These are phyloP conservation scores for Fusarium ambrosium DNA, from an alignment of 2,329 filamentous ascomycete genomes.

Conservation along the genomic window DNA sequence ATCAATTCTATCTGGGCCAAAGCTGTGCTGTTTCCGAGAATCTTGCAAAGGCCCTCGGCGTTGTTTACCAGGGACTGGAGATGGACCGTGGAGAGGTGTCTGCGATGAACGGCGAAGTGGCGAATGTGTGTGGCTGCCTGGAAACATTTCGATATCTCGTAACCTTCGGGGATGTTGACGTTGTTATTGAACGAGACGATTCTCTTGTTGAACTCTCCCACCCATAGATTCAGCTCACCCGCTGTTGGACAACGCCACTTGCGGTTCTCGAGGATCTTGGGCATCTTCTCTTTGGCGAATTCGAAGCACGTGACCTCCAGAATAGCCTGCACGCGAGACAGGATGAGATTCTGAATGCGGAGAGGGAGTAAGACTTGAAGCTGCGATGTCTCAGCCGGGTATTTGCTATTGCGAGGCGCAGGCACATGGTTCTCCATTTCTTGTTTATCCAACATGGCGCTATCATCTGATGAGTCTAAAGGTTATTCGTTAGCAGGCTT, in stretches of 20 bases:
- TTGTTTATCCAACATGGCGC: too few species aligned
- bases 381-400: not conserved
- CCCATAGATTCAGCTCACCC: slow-evolving; percentile 22
- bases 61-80: not conserved
- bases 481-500: not conserved
- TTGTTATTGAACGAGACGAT: not conserved
- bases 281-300: slow-evolving; percentile 9
- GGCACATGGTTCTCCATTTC: too few species aligned
- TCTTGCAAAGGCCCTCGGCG: not conserved
- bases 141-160: not conserved
- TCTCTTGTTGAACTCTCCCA: not conserved
- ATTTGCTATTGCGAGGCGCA: not conserved
- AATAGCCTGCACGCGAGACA: slow-evolving; percentile 5
- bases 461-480: too few species aligned
- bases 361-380: slow-evolving; percentile 4
- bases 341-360: slow-evolving; percentile 1
- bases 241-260: slow-evolving; percentile 12
- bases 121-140: slow-evolving; percentile 8
- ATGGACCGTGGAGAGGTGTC: not conserved
- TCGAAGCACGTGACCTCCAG: slow-evolving; percentile 16
- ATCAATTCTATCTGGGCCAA: not conserved
- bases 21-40: not conserved
- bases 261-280: not conserved
- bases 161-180: not conserved
- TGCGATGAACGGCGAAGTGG: slow-evolving; percentile 21